Percentiles rank a stretch among this genome's conserved stretches.
Conservation (phyloP, 345 rosid genomes). For the Raphanus sativus region DNA sequence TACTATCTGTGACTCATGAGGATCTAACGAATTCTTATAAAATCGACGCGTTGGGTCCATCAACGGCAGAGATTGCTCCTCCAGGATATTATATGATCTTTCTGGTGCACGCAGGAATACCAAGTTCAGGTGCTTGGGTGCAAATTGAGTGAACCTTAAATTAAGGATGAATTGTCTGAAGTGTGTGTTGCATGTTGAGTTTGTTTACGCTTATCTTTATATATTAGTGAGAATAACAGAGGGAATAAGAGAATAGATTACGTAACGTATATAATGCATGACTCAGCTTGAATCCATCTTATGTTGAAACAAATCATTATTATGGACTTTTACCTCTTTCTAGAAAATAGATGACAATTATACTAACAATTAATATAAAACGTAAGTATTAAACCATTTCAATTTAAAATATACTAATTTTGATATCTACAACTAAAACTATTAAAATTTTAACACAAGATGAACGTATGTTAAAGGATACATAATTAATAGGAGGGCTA, state of each 20-base stretch:
- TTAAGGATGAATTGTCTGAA: constrained; percentile 5
- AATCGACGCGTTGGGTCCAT: constrained; percentile 18
- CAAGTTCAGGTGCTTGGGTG: constrained; percentile 77
- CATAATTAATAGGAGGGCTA: too few species aligned
- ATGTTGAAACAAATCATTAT: not conserved
- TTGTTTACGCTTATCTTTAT: not conserved
- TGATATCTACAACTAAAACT: too few species aligned
- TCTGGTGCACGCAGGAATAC: constrained; percentile 62
- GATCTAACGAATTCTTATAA: constrained; percentile 11
- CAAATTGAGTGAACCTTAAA: constrained; percentile 41
- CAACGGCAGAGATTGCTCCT: constrained; percentile 47
- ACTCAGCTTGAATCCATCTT: not conserved
- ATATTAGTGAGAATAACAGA: not conserved
- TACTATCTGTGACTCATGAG: constrained; percentile 18
- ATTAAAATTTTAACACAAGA: too few species aligned
- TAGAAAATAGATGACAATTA: not conserved
- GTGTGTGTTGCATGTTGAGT: constrained; percentile 20
- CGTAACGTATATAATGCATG: not conserved
- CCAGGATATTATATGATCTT: constrained; percentile 78
- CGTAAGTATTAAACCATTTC: too few species aligned
- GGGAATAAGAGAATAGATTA: not conserved
- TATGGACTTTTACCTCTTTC: not conserved
- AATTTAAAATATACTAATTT: too few species aligned
- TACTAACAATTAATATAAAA: too few species aligned
- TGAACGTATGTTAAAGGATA: too few species aligned